Conservation (phyloP, 192 early-diverging fungal species). For the Cladochytrium replicatum region DNA sequence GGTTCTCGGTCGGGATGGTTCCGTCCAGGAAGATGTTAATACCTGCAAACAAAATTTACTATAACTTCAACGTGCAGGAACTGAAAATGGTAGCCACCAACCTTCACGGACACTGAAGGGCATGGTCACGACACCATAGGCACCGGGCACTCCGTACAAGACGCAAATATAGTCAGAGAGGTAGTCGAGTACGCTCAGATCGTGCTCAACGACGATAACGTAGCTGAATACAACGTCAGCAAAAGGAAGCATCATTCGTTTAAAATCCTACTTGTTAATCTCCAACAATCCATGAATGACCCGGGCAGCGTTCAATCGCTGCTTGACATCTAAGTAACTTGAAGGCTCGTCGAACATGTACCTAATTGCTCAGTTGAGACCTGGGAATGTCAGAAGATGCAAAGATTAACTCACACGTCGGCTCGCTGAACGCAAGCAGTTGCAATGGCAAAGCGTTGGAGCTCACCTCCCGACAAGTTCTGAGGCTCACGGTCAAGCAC, state of each 20-base stretch:
- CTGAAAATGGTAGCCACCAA: too few species aligned
- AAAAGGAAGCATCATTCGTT: background rate
- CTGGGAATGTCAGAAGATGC: background rate
- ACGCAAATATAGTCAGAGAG: conserved; percentile 97
- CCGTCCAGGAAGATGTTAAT: conserved; percentile 98
- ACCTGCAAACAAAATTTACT: conserved; percentile 6
- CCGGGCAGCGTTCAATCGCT: conserved; percentile 91
- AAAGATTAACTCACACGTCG: conserved; percentile 56
- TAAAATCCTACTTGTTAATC: conserved; percentile 33
- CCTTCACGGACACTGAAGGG: conserved; percentile 96
- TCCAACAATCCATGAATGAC: conserved; percentile 78
- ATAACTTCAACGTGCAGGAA: background rate
- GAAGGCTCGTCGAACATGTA: conserved; percentile 99
- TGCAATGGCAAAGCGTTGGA: conserved; percentile 96
- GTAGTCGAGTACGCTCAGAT: conserved; percentile 95
- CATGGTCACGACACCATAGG: conserved; percentile 95
- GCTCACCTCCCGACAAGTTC: conserved; percentile 89
- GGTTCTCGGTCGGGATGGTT: conserved; percentile 94
- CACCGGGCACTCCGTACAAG: conserved; percentile 92
- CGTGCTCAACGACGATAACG: conserved; percentile 97
- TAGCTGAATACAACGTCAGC: conserved; percentile 34
- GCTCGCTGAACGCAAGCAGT: conserved; percentile 70
- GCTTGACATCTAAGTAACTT: conserved; percentile 95
- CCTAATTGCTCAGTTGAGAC: conserved; percentile 17
- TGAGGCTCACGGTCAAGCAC: conserved; percentile 74